phyloP scores from a whole-genome alignment of 2,329 filamentous ascomycete species.

The Cladophialophora exuberans region DNA sequence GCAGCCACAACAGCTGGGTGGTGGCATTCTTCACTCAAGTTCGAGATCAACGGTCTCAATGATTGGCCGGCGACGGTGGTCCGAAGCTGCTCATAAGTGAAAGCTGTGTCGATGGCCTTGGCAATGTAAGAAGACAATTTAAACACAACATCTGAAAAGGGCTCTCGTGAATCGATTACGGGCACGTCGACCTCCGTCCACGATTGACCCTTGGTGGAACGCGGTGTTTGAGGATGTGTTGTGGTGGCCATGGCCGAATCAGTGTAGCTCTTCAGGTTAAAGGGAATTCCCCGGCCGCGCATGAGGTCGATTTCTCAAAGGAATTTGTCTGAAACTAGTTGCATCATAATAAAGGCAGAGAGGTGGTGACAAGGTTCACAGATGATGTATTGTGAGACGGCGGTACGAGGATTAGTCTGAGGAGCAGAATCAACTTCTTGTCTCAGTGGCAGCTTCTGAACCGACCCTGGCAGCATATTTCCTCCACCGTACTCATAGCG shows the following conservation, averaged over 20 bases:
- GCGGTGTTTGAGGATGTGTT: slow-evolving; percentile 28
- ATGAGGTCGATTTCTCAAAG: slow-evolving; percentile 10
- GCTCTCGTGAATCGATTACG: slow-evolving; percentile 45
- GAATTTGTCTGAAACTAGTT: background rate
- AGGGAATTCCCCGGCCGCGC: slow-evolving; percentile 22
- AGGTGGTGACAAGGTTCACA: too few relatives aligned
- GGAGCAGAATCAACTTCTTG: too few relatives aligned
- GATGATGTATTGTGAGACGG: too few relatives aligned
- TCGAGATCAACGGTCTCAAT: slow-evolving; percentile 43
- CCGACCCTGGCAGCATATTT: too few relatives aligned
- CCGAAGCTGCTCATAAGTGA: slow-evolving; percentile 50
- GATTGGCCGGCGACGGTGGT: slow-evolving; percentile 42
- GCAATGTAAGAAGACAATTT: slow-evolving; percentile 48
- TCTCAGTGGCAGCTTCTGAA: too few relatives aligned
- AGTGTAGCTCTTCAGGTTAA: slow-evolving; percentile 28
- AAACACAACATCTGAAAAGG: slow-evolving; percentile 43
- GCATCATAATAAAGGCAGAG: too few relatives aligned
- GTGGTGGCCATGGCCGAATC: slow-evolving; percentile 20
- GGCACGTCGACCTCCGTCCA: slow-evolving; percentile 39
- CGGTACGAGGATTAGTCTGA: too few relatives aligned
- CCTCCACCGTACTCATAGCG: too few relatives aligned
- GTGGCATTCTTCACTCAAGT: slow-evolving; percentile 46
- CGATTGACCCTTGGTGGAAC: slow-evolving; percentile 23
- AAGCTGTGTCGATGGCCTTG: slow-evolving; percentile 45
- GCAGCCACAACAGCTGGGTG: slow-evolving; percentile 50